Evolutionary conservation across 352 stramenopile genomes (phyloP), one percentile per base, ranked within the genome.

Genomic region (Phytophthora lateralis): DNA sequence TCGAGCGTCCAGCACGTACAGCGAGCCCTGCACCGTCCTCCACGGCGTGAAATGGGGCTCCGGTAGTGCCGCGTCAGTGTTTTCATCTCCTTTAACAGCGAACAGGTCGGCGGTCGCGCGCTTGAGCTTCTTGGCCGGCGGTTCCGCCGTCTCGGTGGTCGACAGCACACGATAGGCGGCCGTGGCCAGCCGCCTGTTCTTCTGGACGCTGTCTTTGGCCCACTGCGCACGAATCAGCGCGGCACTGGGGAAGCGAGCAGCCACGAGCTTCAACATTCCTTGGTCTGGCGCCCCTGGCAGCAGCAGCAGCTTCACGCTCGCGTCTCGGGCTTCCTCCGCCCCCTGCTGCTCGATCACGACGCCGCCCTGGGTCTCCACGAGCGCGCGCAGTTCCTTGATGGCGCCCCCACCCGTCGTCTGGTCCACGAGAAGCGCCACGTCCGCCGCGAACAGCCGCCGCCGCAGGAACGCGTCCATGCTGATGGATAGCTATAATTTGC

Each of bases 401-500:
- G 14, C 42, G 32, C 48, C 39, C 20, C 6, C 45, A 24, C 54
- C 53, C 15, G 26, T 18, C 26, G 44, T 42, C 48, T 54, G 32
- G 11, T 20, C 47, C 32, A 61, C 21, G 18, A 82, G 55, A 56
- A 77, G 39, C 51, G 69, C 70, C 32, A 70, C 55, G 32, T 84
- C 69, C 48, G 46, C 38, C 30, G 47, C 55, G 48, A 88, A 87
- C 43, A 89, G 69, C 49, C 54, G 67, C 10, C 66, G 80, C 53
- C 73, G 63, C 2, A 89, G 42, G 58, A 89, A 91, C 9, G 78
- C 80, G 58, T 91, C 80, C 82, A 91, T 91, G 15, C 20, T 53
- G 39, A 7, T 17, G n/a, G 15, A 3, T 30, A 4, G 4, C 26
- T 0, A 29, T 29, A 30, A 6, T 9, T 6, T 30, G 26, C 26